Evolutionary conservation across 495 filamentous ascomycete genomes (phyloP).

Genomic region (Hypoxylon intermedium): DNA sequence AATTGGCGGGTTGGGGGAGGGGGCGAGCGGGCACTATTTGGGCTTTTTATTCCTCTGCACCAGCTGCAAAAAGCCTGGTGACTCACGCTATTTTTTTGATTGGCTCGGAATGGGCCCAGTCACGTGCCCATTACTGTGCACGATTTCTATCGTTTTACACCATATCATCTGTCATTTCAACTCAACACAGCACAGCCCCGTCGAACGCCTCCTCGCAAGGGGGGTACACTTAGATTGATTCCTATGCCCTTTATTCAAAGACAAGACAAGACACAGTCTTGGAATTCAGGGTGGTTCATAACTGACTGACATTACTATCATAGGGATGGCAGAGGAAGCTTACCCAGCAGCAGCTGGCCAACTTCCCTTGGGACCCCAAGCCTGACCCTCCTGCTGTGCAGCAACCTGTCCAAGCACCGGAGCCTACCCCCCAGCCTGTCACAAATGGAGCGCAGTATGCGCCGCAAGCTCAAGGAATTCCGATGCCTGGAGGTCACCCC

Average conservation of each 20-base stretch:
- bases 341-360: conserved; percentile 77
- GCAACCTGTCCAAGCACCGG: conserved; percentile 39
- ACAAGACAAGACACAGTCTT: not conserved
- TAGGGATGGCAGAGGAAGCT: conserved; percentile 95
- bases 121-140: conserved; percentile 47
- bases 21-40: conserved; percentile 64
- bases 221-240: too few species aligned
- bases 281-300: not conserved
- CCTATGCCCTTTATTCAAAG: not conserved
- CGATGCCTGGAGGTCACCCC: conserved; percentile 44
- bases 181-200: too few species aligned
- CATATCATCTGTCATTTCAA: conserved; percentile 10
- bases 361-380: conserved; percentile 95
- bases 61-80: conserved; percentile 36
- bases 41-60: conserved; percentile 57
- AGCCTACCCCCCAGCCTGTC: conserved; percentile 38
- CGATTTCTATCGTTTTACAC: too few species aligned
- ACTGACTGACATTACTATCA: conserved; percentile 37
- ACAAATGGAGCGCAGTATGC: conserved; percentile 44
- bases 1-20: conserved; percentile 50
- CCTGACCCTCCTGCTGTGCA: conserved; percentile 54
- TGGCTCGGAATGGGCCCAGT: conserved; percentile 24
- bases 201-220: too few species aligned
- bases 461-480: conserved; percentile 42
- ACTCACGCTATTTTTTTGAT: conserved; percentile 39